Base-by-base conservation (phyloP, 495 filamentous ascomycete genomes). In the Lophiostoma macrostomum region DNA sequence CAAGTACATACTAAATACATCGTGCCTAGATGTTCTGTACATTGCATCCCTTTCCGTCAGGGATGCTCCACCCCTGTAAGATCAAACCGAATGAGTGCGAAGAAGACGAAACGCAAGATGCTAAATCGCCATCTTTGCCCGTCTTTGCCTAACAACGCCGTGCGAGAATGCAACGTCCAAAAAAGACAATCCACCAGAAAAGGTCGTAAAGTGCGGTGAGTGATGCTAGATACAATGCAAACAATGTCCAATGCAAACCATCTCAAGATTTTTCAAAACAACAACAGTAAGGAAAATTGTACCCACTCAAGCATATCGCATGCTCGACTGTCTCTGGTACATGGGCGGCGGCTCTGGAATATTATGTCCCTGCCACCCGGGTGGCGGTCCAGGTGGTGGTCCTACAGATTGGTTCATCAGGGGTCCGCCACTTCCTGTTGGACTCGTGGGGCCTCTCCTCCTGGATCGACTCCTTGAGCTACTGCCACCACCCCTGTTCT, bases 301-400 rank as follows among this genome's bases (percentile, higher is more conserved):
- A 16, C 19, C 37, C 7, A 16, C 37, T 23, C 23, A 50, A 22
- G 54, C 54, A 22, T 58, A 58, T n/a, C 54, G 24, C 46, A 51
- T 38, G 29, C 54, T 58, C 12, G 31, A 39, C 22, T 18, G 44
- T n/a, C 47, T 44, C 28, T 32, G 30, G 30, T 42, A 58, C 37
- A 51, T 50, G 4, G 54, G 54, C 47, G 54, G 45, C 6, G 54
- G 54, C 18, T 16, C n/a, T 22, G 46, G 54, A 12, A 36, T 13
- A 34, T 28, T 18, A 34, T 36, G 23, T 40, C 19, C 37, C 13
- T 35, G 38, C 51, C 42, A 46, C 16, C 10, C 39, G 6, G 24
- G 20, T 29, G 16, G 13, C 10, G 36, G 10, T 8, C 19, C 8
- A 3, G 27, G 13, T 16, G 5, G 11, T 30, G 28, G n/a, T 13